Conservation (phyloP, 1,139 yeast genomes). For the Taphrina deformans region DNA sequence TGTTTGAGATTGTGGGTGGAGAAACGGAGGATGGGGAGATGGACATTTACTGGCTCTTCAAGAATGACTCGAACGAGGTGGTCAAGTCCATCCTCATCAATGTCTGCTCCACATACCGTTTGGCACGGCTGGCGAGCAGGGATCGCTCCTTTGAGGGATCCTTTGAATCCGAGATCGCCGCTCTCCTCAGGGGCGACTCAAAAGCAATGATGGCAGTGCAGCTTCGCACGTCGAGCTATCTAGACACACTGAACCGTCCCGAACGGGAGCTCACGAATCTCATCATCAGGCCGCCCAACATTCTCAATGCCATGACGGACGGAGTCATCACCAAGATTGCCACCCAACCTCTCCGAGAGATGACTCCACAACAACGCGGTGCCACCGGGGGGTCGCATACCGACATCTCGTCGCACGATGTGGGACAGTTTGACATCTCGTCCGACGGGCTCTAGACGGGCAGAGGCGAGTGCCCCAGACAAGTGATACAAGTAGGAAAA, state of each 20-base stretch:
- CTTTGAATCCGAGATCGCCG: slow-evolving; percentile 1
- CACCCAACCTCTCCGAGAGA: background rate
- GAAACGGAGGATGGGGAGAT: background rate
- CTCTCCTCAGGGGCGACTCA: background rate
- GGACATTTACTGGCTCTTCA: slow-evolving; percentile 2
- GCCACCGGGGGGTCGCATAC: background rate
- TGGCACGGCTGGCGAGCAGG: background rate
- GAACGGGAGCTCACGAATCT: slow-evolving; percentile 2
- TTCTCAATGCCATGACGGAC: slow-evolving; percentile 4
- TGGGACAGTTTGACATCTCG: background rate
- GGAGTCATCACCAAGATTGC: slow-evolving; percentile 8
- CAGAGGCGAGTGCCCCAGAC: too few relatives aligned
- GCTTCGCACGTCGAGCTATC: slow-evolving; percentile 5
- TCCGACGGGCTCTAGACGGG: background rate
- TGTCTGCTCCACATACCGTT: background rate
- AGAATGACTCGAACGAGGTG: background rate
- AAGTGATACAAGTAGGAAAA: too few relatives aligned
- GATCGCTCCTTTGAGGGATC: slow-evolving; percentile 2
- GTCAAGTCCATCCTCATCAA: background rate
- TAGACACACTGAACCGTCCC: background rate
- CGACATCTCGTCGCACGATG: background rate
- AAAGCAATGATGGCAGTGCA: background rate
- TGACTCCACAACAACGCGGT: background rate
- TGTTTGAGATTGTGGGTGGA: slow-evolving; percentile 11
- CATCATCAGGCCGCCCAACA: background rate